These are phyloP conservation scores for Bryum argenteum DNA, from an alignment of 225 moss, liverwort and hornwort species.

Conservation along the genomic window DNA sequence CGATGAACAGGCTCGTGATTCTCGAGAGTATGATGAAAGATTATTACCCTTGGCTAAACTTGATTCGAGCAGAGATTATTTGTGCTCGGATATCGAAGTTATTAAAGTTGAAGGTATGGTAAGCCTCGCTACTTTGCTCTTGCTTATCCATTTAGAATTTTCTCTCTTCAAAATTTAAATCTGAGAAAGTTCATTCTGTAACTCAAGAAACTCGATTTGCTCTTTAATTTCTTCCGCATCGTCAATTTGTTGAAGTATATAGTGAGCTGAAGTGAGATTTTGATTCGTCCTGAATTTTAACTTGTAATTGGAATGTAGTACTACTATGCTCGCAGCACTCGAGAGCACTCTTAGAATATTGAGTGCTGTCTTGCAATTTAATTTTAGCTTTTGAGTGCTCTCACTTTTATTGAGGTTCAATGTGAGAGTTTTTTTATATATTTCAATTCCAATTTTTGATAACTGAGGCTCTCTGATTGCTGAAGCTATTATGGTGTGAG, in stretches of 20 bases:
- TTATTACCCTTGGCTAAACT: constrained; percentile 25
- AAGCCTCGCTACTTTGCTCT: constrained; percentile 26
- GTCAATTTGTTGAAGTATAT: not conserved
- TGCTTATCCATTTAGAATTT: constrained; percentile 15
- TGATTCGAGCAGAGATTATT: constrained; percentile 30
- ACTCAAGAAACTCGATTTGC: not conserved
- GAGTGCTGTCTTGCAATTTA: no score
- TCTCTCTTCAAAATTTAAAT: not conserved
- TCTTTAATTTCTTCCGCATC: not conserved
- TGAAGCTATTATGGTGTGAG: not conserved
- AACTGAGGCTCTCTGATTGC: not conserved
- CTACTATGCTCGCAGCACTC: no score
- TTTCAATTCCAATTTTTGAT: no score
- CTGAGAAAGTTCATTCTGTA: not conserved
- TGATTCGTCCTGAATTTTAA: no score
- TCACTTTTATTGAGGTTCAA: no score
- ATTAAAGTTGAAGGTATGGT: constrained; percentile 59
- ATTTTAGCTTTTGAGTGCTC: no score
- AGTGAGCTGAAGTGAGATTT: not conserved
- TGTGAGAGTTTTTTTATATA: no score
- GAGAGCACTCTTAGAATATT: no score
- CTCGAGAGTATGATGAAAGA: not conserved
- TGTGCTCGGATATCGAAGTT: constrained; percentile 39
- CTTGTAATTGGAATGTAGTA: no score
- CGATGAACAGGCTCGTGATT: not conserved